Percentiles rank a stretch among this genome's conserved stretches.
Conservation (phyloP, 352 stramenopile species). For the Globisporangium lucens region DNA sequence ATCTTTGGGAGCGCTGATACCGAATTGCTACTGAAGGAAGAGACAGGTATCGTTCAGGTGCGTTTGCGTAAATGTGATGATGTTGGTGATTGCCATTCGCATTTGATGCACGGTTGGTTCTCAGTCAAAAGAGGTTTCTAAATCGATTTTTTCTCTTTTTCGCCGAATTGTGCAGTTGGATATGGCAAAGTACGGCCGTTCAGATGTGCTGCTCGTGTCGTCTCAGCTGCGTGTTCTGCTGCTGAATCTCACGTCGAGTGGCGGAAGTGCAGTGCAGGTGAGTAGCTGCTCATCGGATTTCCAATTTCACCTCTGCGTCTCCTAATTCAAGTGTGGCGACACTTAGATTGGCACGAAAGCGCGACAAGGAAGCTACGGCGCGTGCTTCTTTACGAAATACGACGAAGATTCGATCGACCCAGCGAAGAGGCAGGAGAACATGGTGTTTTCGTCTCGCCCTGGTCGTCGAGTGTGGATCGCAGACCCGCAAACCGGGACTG, state of each 20-base stretch:
- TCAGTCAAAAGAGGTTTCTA: not conserved
- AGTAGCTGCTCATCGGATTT: not conserved
- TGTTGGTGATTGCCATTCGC: not conserved
- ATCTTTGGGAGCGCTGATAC: constrained; percentile 83
- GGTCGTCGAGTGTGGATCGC: constrained; percentile 81
- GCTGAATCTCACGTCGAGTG: constrained; percentile 65
- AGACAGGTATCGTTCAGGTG: constrained; percentile 83
- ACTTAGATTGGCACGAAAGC: constrained; percentile 77
- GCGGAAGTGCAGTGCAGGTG: constrained; percentile 67
- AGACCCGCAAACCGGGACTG: constrained; percentile 66
- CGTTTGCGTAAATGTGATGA: constrained; percentile 1
- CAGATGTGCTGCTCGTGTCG: constrained; percentile 79
- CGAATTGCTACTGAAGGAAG: constrained; percentile 82
- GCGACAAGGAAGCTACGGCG: constrained; percentile 76
- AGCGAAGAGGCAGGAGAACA: constrained; percentile 54
- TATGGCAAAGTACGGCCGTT: constrained; percentile 41
- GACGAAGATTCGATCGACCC: constrained; percentile 59
- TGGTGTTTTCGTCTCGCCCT: constrained; percentile 80
- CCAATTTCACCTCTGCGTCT: not conserved
- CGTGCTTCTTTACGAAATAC: constrained; percentile 73
- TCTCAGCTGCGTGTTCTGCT: constrained; percentile 79
- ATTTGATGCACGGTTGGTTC: not conserved
- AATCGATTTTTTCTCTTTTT: not conserved
- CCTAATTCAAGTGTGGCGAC: not conserved
- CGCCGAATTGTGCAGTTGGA: constrained; percentile 41